A percentile compares a stretch with the other conserved stretches of the same genome.
These are phyloP conservation scores for Hemerocallis citrina DNA, from an alignment of 106 monocot species.

Conservation along the genomic window DNA sequence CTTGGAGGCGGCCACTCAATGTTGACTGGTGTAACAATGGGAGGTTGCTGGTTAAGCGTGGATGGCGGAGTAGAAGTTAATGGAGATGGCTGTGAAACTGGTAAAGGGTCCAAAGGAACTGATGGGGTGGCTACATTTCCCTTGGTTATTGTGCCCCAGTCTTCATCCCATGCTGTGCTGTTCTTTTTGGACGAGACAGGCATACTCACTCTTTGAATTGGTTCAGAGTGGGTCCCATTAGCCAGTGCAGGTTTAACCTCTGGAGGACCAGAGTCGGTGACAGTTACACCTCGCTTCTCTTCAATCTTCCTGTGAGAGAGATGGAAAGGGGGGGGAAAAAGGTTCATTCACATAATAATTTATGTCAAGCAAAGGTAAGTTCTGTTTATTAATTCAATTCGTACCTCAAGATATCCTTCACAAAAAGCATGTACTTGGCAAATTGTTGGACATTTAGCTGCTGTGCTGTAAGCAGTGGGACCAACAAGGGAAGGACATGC, in stretches of 20 bases:
- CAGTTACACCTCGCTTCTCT: constrained; percentile 83
- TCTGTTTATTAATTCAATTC: neutral
- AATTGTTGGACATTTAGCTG: constrained; percentile 92
- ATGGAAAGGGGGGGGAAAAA: neutral
- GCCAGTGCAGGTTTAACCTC: constrained; percentile 39
- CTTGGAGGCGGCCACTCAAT: constrained; percentile 87
- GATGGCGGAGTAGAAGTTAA: constrained; percentile 3
- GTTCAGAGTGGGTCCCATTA: constrained; percentile 59
- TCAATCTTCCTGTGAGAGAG: constrained; percentile 74
- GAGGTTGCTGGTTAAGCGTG: constrained; percentile 15
- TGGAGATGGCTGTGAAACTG: constrained; percentile 14
- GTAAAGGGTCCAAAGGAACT: constrained; percentile 13
- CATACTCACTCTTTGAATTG: constrained; percentile 16
- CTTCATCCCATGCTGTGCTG: constrained; percentile 83
- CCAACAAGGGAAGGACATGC: constrained; percentile 78
- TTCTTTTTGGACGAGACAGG: constrained; percentile 31
- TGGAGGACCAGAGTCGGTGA: constrained; percentile 44
- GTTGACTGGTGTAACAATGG: constrained; percentile 37
- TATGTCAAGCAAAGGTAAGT: neutral
- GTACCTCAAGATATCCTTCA: constrained; percentile 93
- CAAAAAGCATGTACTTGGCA: constrained; percentile 92
- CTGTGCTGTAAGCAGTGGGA: constrained; percentile 75
- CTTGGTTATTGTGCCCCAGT: constrained; percentile 65
- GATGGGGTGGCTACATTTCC: constrained; percentile 17
- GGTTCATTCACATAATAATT: neutral